These are phyloP conservation scores for Amylostereum chailletii DNA, from an alignment of 1,284 basidiomycete genomes.

Conservation along the genomic window DNA sequence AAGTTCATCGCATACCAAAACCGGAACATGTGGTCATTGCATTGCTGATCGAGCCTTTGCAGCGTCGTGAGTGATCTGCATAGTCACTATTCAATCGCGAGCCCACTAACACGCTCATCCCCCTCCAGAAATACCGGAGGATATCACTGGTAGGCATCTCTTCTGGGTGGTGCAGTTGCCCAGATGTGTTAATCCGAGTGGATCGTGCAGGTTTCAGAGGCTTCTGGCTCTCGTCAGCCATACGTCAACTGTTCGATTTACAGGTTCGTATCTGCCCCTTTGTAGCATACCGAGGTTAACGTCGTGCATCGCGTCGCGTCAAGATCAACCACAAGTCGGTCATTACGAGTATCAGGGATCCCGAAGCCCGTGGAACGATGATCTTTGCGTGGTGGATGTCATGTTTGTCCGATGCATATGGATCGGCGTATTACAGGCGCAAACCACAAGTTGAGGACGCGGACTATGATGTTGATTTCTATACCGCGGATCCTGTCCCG, in stretches of 20 bases:
- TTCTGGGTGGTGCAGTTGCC: neutral
- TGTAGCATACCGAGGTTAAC: conserved; percentile 7
- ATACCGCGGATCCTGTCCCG: conserved; percentile 56
- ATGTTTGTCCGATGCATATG: conserved; percentile 50
- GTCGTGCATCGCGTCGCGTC: neutral
- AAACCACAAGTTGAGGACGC: conserved; percentile 52
- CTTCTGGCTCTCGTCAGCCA: conserved; percentile 73
- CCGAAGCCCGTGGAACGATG: conserved; percentile 69
- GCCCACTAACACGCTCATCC: conserved; percentile 7
- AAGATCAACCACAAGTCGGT: conserved; percentile 78
- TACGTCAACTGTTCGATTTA: conserved; percentile 68
- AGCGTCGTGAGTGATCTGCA: conserved; percentile 57
- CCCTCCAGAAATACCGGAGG: conserved; percentile 54
- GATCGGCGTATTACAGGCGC: conserved; percentile 50
- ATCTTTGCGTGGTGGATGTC: conserved; percentile 80
- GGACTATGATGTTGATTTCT: conserved; percentile 73
- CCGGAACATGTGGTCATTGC: conserved; percentile 75
- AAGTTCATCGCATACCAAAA: conserved; percentile 74
- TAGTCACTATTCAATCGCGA: neutral
- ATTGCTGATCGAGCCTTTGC: conserved; percentile 68
- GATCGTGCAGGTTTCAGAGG: conserved; percentile 56
- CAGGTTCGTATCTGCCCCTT: conserved; percentile 34
- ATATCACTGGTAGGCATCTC: conserved; percentile 42
- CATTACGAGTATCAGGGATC: conserved; percentile 57
- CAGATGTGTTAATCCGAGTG: conserved; percentile 1